These are phyloP conservation scores for Cytospora paraplurivora DNA, from an alignment of 2,329 filamentous ascomycete species.

Conservation along the genomic window DNA sequence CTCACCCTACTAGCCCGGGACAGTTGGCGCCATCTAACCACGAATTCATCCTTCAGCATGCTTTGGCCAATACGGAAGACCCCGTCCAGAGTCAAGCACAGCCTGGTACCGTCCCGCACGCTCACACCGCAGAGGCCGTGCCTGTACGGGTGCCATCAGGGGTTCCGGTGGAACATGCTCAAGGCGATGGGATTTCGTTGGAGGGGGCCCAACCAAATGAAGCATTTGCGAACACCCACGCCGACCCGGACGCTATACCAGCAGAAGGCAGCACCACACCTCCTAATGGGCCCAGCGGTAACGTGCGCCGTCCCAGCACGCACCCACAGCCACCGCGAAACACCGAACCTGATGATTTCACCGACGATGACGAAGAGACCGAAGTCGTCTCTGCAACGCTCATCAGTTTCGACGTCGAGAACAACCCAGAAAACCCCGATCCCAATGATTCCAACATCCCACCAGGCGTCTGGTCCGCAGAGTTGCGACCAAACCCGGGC, in stretches of 20 bases:
- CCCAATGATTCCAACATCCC: slow-evolving; percentile 41
- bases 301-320: slow-evolving; percentile 19
- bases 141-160: slow-evolving; percentile 6
- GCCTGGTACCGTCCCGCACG: slow-evolving; percentile 1
- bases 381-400: slow-evolving; percentile 58
- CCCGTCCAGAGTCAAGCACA: slow-evolving; percentile 11
- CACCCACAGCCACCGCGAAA: slow-evolving; percentile 16
- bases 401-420: slow-evolving; percentile 64
- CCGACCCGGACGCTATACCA: background rate
- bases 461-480: slow-evolving; percentile 59
- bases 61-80: slow-evolving; percentile 12
- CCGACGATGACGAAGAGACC: slow-evolving; percentile 58
- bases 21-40: slow-evolving; percentile 3
- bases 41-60: slow-evolving; percentile 4
- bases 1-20: slow-evolving; percentile 20
- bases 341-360: slow-evolving; percentile 47
- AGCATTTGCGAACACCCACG: background rate
- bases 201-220: slow-evolving; percentile 15
- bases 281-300: slow-evolving; percentile 5
- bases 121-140: slow-evolving; percentile 6
- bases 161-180: background rate
- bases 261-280: slow-evolving; percentile 16
- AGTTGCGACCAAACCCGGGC: slow-evolving; percentile 54
- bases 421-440: slow-evolving; percentile 50
- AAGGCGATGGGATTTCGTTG: slow-evolving; percentile 18